phyloP scores from a whole-genome alignment of 495 filamentous ascomycete species.

The Hypoxylon cercidicola region DNA sequence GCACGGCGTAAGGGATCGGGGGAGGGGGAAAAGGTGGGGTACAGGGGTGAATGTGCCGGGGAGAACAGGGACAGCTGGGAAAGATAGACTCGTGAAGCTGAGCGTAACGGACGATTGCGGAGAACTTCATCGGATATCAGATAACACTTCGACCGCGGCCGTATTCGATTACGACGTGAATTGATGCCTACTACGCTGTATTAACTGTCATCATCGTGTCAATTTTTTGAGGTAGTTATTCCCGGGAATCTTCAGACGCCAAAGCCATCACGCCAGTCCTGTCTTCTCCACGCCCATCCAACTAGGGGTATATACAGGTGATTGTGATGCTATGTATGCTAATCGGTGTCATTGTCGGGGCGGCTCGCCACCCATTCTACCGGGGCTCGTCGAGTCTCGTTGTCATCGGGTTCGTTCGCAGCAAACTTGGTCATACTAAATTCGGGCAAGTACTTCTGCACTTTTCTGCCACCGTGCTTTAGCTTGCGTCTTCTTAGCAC shows the following conservation, averaged over 20 bases:
- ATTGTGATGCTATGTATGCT: slow-evolving; percentile 2
- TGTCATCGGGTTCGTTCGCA: slow-evolving; percentile 53
- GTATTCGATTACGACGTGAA: neutral
- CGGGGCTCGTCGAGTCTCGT: slow-evolving; percentile 37
- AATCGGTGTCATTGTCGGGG: slow-evolving; percentile 30
- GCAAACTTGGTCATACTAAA: slow-evolving; percentile 62
- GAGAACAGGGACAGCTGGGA: no score
- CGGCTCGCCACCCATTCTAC: slow-evolving; percentile 26
- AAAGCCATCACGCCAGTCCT: neutral
- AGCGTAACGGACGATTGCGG: no score
- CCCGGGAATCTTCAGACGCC: neutral
- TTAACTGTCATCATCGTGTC: neutral
- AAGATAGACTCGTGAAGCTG: no score
- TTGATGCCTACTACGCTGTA: neutral
- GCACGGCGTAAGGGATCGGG: no score
- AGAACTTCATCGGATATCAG: neutral
- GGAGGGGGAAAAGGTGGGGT: no score
- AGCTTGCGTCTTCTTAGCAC: slow-evolving; percentile 47
- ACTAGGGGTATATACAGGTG: slow-evolving; percentile 1
- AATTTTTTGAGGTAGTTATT: neutral
- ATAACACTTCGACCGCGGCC: neutral
- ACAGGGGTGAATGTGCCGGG: no score
- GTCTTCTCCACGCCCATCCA: neutral
- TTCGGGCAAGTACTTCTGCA: slow-evolving; percentile 54
- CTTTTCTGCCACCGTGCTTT: slow-evolving; percentile 46